Evolutionary conservation across 1,284 basidiomycete genomes (phyloP), one percentile per base, ranked within the genome.

Genomic region (Malassezia sp.): DNA sequence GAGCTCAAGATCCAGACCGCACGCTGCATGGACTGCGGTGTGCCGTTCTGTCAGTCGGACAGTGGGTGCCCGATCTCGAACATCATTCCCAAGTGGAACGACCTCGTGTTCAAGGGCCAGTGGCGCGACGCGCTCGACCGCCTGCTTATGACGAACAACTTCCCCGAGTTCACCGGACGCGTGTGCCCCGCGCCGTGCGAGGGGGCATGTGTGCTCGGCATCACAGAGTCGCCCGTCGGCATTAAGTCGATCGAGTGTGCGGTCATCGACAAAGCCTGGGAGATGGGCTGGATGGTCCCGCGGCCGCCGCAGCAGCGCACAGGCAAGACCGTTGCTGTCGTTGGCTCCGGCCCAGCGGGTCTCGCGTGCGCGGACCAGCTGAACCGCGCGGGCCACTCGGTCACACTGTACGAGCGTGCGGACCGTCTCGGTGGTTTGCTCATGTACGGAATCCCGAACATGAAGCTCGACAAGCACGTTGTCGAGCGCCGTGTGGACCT

Each of bases 11-110:
- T 63, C 28, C 63, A 67, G 55, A 63, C 63, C 24, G 62, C 63
- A 34, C 63, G 63, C 37, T 67, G 63, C 57, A 67, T 67, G 63
- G 63, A 67, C 54, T 67, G 63, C 45, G 63, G 63, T 60, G 62
- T 67, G 46, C 63, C 63, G 22, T 67, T 67, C 57, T 67, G 63
- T 52, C 63, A 67, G 57, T 60, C 49, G 28, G 60, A 64, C 56
- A 67, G 57, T 24, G 63, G 63, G 39, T 67, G 63, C 57, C 63
- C 63, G 31, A 63, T 67, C 49, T 56, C 54, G 41, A 67, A 67
- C 57, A 62, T 67, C 30, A 67, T 67, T 34, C 63, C 63, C 46
- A 61, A 63, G 52, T 67, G 62, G 61, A 67, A 67, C 54, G 63
- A 67, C 46, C 56, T 67, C 34, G 64, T 67, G 41, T 67, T 67